Evolutionary conservation across 441 rosid genomes (phyloP), one percentile per base, ranked within the genome.

Genomic region (Euphorbia celastroides): DNA sequence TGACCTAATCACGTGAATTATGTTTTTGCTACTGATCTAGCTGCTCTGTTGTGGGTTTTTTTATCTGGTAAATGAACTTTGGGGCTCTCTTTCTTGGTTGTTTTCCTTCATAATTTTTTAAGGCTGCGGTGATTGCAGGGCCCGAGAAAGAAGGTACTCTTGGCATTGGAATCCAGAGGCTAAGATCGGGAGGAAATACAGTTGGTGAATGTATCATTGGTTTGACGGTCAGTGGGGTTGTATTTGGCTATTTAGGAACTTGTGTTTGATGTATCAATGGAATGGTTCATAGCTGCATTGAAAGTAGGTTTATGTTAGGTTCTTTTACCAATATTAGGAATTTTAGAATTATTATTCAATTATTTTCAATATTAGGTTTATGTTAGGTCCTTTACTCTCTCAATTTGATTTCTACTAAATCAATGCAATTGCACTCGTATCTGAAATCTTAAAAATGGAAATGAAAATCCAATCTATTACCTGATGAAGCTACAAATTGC

Each of bases 131-230:
- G 70, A 69, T 78, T 76, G 61, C 84, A 93, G 97, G 97, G 99
- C n/a, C 99, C 97, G 27, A 85, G 99, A 73, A 93, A 93, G 90
- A 93, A 93, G 84, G 88, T 93, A 82, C 82, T 89, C 7, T 77
- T 91, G 67, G 97, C 90, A 44, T 70, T 93, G 83, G 96, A 86
- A 78, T 82, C 96, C 14, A 85, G 80, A 75, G 84, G 77, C 65
- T 86, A 78, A 81, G 51, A 44, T 42, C 23, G 44, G 28, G 57
- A 7, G 65, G 69, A 19, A 61, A 34, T 9, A 38, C 59, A 25
- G 10, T 64, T 34, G 19, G 31, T n/a, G 51, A 36, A 55, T 68
- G 64, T 73, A 65, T 42, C 34, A 25, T 38, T 59, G 72, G 67
- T 50, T 62, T 59, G 62, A 7, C 32, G 20, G 57, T 71, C 44